Base-by-base conservation (phyloP, 2,329 filamentous ascomycete species). In the Fusarium xylarioides region DNA sequence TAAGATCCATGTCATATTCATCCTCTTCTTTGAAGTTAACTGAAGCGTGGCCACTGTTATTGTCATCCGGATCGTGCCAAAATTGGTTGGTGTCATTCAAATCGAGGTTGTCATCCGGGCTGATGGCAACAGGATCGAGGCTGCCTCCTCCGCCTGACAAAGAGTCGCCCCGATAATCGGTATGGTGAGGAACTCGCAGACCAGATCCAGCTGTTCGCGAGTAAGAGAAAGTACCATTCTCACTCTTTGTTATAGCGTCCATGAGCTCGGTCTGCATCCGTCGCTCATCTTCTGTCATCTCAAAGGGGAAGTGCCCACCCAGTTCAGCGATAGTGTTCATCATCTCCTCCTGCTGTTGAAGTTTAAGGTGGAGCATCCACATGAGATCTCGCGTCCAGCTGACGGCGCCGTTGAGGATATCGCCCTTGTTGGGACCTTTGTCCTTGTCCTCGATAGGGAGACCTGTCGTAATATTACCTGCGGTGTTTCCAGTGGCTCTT, bases 341-440 rank as follows among this genome's bases (percentile, higher is more conserved):
- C 55, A 98, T 88, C 79, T 97, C 93, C 71, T 97, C 92, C 80
- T 97, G 94, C 82, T 97, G 94, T 80, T 96, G 92, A 74, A 97
- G 88, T 84, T 97, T 97, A 79, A 93, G 88, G 79, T 97, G 91
- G 67, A 97, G 86, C 85, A 97, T 92, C 96, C 96, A 98, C 94
- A 98, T 97, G 58, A 99, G 87, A 83, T 99, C 96, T 71, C 95
- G 91, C 69, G 94, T 98, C 96, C 96, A 99, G 83, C 94, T 95
- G 60, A 98, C 96, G 38, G 95, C 93, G 35, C 96, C 95, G 79
- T 98, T 98, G 77, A 99, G 91, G 67, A 99, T 98, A 78, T 99
- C 96, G 54, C 96, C 96, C 85, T 99, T 99, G 86, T 98, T 98
- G 11, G 96, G 96, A 1, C 96, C 96, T 81, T 98, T 98, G 84